phyloP scores from a whole-genome alignment of 441 rosid genomes.

The Kokia cookei region DNA sequence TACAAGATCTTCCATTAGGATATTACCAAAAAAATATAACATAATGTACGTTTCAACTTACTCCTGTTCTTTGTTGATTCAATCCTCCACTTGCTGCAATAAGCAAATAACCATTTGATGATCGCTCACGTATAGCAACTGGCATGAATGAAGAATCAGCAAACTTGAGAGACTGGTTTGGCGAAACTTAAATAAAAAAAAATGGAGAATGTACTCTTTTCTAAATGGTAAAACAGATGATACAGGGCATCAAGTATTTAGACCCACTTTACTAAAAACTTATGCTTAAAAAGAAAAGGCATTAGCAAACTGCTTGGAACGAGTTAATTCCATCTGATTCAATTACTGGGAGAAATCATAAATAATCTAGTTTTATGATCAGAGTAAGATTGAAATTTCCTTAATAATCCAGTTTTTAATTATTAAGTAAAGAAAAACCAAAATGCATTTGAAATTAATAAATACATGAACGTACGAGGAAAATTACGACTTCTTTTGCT shows the following conservation, averaged over 20 bases:
- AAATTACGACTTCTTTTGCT: constrained; percentile 67
- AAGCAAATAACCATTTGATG: constrained; percentile 90
- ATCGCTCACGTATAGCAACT: constrained; percentile 59
- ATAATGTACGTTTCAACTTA: constrained; percentile 34
- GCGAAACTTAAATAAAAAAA: background rate
- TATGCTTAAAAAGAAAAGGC: background rate
- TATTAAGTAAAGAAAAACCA: background rate
- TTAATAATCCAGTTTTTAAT: background rate
- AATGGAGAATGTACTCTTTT: background rate
- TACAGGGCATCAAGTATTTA: background rate
- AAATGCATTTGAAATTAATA: background rate
- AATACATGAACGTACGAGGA: constrained; percentile 38
- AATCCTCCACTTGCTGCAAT: constrained; percentile 97
- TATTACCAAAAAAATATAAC: constrained; percentile 2
- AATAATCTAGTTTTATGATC: background rate
- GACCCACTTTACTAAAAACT: background rate
- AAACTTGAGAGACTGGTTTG: background rate
- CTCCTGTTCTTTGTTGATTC: constrained; percentile 99
- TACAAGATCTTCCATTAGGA: constrained; percentile 6
- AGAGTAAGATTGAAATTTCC: background rate
- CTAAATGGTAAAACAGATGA: background rate
- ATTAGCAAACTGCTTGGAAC: background rate
- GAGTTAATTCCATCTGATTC: background rate
- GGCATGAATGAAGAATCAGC: background rate
- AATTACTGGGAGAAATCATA: background rate